A percentile compares a stretch with the other conserved stretches of the same genome.
These are phyloP conservation scores for Mucuna pruriens DNA, from an alignment of 306 rosid species.

Conservation along the genomic window DNA sequence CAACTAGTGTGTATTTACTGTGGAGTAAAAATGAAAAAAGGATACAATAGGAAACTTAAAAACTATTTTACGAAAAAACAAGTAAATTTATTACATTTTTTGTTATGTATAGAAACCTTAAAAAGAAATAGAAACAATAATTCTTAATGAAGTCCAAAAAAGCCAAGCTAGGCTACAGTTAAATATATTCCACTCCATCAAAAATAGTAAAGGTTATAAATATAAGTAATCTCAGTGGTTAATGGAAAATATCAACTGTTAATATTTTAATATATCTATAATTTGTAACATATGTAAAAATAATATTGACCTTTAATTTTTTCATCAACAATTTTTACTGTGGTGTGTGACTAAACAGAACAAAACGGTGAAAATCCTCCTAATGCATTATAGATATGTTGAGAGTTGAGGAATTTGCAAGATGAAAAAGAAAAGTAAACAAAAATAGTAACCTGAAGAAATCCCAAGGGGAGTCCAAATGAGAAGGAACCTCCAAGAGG, in stretches of 20 bases:
- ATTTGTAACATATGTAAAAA: neutral
- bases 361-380: neutral
- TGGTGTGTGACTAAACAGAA: neutral
- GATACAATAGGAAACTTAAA: too few relatives aligned
- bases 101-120: too few relatives aligned
- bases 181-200: neutral
- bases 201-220: neutral
- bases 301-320: neutral
- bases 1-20: too few relatives aligned
- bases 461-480: conserved; percentile 79
- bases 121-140: too few relatives aligned
- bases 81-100: too few relatives aligned
- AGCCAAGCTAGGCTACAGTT: neutral
- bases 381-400: neutral
- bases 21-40: too few relatives aligned
- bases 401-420: neutral
- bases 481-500: conserved; percentile 63
- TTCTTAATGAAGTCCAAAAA: neutral
- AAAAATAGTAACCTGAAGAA: conserved; percentile 66
- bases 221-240: neutral
- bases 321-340: neutral
- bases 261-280: neutral
- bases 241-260: neutral
- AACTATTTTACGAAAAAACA: too few relatives aligned
- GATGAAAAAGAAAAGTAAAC: neutral